Base-by-base conservation (phyloP, 2,329 filamentous ascomycete species). In the Fusarium euwallaceae region DNA sequence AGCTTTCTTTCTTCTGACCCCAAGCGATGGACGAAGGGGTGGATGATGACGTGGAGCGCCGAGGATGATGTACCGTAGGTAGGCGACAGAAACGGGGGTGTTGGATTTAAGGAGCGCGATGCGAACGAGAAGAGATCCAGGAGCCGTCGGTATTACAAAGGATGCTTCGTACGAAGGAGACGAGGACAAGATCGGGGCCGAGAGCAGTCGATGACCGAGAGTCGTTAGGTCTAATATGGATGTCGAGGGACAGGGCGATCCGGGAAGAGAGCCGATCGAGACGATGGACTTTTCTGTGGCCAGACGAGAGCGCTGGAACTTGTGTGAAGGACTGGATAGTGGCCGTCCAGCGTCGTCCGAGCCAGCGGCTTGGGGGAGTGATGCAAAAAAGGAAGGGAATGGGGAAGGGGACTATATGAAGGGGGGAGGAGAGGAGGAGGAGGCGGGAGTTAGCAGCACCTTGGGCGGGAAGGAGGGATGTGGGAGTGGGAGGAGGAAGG, bases 111-210 rank as follows among this genome's bases (percentile, higher is more conserved):
- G 73, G 76, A 79, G 78, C 71, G 78, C 76, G 67, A 69, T 78
- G 75, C 70, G 71, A 79, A 78, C 66, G 67, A 65, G 76, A 77
- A 76, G 64, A 76, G 72, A 75, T 78, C 75, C 78, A 79, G 79
- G 74, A 78, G 74, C 79, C 66, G 66, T 68, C 78, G 79, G 74
- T 81, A 82, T 82, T 82, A 82, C 79, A 82, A 81, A 73, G 70
- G 72, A 78, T 79, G 78, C 78, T 53, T 80, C 75, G 77, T 76
- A 64, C 60, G 69, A 76, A 79, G 67, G 61, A 70, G 73, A 75
- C 64, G 70, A 73, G 73, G 70, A 75, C 64, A 70, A 73, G 73
- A 69, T 70, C 56, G 69, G 66, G 70, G 71, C 66, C 70, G 66
- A 69, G 64, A 78, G 64, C 68, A 74, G 67, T 73, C 66, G 73